Base-by-base conservation (phyloP, 805 yeast species). In the Yarrowia divulgata region DNA sequence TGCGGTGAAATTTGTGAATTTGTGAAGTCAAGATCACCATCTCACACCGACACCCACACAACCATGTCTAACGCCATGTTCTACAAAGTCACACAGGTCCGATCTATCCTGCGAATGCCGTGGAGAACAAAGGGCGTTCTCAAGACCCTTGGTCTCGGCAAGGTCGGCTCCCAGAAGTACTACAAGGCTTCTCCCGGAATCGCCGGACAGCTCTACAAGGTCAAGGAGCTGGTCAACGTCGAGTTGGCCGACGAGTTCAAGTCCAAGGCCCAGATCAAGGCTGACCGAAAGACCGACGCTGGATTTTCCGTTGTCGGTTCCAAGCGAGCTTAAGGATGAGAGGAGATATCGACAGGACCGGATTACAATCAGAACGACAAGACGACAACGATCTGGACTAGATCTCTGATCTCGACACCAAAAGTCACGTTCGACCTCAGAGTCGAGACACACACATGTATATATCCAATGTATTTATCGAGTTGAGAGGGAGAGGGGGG, bases 51-150 rank as follows among this genome's bases (percentile, higher is more conserved):
- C 39, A 34, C 32, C n/a, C 46, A 23, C 62, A 16, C 32, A 37
- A 23, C 49, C 18, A 48, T 8, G 34, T 18, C 29, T 16, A 29
- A 46, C 57, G 40, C 45, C 34, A 72, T 74, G 73, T 88, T 77
- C 76, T 88, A 84, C 79, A 87, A 90, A 77, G 86, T 93, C 69
- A 88, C 93, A 23, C 92, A 92, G 74, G 80, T 84, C 67, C 86
- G 96, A 77, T 93, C 98, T 1, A 84, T 92, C 7, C 93, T 94
- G 71, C 97, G 97, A 0, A 83, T 92, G 74, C 97, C 97, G 13
- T 85, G 87, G 69, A 79, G 82, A 52, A 85, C 85, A 70, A 86
- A 89, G 72, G 85, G 85, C 70, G 88, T 93, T 9, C 86, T 91
- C 35, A 80, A 83, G 70, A 84, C 90, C 8, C 81, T 94, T 71